Base-by-base conservation (phyloP, 2,329 filamentous ascomycete genomes). In the Alternaria panax region DNA sequence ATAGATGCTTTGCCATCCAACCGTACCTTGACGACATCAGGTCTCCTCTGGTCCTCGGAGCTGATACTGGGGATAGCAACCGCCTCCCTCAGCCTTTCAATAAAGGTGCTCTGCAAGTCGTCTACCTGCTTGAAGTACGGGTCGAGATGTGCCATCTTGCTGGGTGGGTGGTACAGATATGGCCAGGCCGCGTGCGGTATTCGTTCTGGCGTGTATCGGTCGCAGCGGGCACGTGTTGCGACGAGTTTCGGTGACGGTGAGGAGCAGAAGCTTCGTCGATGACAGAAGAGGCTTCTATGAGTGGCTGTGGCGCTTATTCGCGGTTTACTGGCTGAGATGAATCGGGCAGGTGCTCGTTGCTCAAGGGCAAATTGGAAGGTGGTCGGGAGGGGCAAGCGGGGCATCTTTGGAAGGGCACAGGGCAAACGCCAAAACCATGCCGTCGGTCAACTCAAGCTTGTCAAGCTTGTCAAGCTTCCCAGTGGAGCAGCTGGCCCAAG, bases 41-140 rank as follows among this genome's bases (percentile, higher is more conserved):
- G 89, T 60, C 95, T 89, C 75, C 92, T 90, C 69, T 90, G 90
- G 75, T 95, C 92, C 64, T 97, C 93, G 47, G 94, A 92, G 32
- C 94, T 98, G 77, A 99, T 86, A 64, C 95, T 99, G 20, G 95
- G 95, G 73, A 99, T 99, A 52, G 93, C 94, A 60, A 99, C 95
- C 54, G 95, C 95, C 80, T 93, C 88, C 75, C 92, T 87, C 61
- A 99, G 88, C 70, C 94, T 90, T 72, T 96, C 90, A 80, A 97
- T 96, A 82, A 97, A 97, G 76, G 87, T 84, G 68, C 89, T 87
- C 51, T 92, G 86, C 73, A 93, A 85, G 76, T 82, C 82, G 80
- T 97, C 93, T 72, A 97, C 92, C 86, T 97, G 89, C 81, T 92
- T 89, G 85, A 97, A 98, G 85, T 91, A 98, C 65, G 89, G 86